A percentile compares a stretch with the other conserved stretches of the same genome.
phyloP scores from a whole-genome alignment of 2,329 filamentous ascomycete species.

The Nothophoma quercina region DNA sequence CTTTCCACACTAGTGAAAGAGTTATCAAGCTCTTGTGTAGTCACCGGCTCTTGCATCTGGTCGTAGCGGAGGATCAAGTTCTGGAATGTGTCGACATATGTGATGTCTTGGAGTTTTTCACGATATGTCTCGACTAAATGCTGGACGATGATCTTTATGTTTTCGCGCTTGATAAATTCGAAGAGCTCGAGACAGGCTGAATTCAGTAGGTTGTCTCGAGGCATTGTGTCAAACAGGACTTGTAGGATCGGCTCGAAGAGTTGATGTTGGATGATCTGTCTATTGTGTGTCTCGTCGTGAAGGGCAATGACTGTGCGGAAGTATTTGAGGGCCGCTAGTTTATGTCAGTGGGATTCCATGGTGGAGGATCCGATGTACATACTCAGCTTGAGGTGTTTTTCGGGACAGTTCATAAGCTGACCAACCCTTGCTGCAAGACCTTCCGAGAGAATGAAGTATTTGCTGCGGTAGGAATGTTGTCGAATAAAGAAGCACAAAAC shows the following conservation, averaged over 20 bases:
- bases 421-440: conserved; percentile 79
- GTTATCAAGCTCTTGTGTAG: conserved; percentile 65
- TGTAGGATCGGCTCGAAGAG: conserved; percentile 86
- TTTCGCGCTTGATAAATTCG: conserved; percentile 75
- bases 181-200: conserved; percentile 95
- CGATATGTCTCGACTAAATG: conserved; percentile 87
- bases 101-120: conserved; percentile 76
- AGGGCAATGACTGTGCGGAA: conserved; percentile 86
- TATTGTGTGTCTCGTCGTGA: conserved; percentile 90
- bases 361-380: conserved; percentile 46
- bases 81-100: conserved; percentile 85
- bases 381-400: conserved; percentile 94
- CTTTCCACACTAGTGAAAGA: conserved; percentile 76
- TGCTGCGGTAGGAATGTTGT: conserved; percentile 84
- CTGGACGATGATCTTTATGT: conserved; percentile 75
- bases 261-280: conserved; percentile 80
- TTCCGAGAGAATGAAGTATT: conserved; percentile 84
- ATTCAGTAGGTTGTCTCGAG: conserved; percentile 90
- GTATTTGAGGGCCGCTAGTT: conserved; percentile 84
- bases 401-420: conserved; percentile 80
- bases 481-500: conserved; percentile 93
- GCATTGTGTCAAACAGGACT: conserved; percentile 84
- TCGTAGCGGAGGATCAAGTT: conserved; percentile 80
- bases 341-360: conserved; percentile 16
- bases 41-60: conserved; percentile 67